phyloP scores from a whole-genome alignment of 2,329 filamentous ascomycete genomes.

The Penicillium janthinellum region DNA sequence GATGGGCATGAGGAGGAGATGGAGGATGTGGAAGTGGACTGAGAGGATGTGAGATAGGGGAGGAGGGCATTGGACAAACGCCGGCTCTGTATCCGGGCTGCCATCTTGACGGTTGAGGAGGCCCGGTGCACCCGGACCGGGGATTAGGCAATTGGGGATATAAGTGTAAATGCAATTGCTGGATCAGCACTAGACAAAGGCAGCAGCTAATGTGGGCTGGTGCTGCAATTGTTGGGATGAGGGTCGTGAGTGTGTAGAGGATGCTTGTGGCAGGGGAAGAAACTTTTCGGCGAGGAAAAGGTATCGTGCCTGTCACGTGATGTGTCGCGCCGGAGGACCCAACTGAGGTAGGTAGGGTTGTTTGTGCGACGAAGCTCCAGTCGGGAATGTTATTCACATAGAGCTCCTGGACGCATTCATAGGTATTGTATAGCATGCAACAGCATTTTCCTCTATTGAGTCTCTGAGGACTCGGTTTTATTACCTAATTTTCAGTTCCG shows the following conservation, averaged over 20 bases:
- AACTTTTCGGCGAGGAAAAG: slow-evolving; percentile 32
- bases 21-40: slow-evolving; percentile 27
- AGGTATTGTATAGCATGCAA: too few species aligned
- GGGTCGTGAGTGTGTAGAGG: slow-evolving; percentile 12
- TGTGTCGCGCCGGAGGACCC: too few species aligned
- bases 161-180: neutral
- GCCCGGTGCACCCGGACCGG: slow-evolving; percentile 1
- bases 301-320: slow-evolving; percentile 28
- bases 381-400: too few species aligned
- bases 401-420: too few species aligned
- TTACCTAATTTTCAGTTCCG: too few species aligned
- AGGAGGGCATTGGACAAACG: slow-evolving; percentile 38
- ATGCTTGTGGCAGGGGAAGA: slow-evolving; percentile 30
- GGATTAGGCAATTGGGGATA: slow-evolving; percentile 8
- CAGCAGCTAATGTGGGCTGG: slow-evolving; percentile 11
- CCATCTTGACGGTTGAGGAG: slow-evolving; percentile 33
- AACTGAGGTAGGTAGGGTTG: too few species aligned
- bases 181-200: neutral
- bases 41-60: slow-evolving; percentile 35
- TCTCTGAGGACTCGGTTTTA: too few species aligned
- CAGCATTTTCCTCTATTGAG: too few species aligned
- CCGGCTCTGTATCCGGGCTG: slow-evolving; percentile 43
- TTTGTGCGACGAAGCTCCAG: too few species aligned
- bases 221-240: slow-evolving; percentile 24
- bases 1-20: slow-evolving; percentile 20